Conservation (phyloP, 1,284 basidiomycete genomes). For the Vanrija sp. region DNA sequence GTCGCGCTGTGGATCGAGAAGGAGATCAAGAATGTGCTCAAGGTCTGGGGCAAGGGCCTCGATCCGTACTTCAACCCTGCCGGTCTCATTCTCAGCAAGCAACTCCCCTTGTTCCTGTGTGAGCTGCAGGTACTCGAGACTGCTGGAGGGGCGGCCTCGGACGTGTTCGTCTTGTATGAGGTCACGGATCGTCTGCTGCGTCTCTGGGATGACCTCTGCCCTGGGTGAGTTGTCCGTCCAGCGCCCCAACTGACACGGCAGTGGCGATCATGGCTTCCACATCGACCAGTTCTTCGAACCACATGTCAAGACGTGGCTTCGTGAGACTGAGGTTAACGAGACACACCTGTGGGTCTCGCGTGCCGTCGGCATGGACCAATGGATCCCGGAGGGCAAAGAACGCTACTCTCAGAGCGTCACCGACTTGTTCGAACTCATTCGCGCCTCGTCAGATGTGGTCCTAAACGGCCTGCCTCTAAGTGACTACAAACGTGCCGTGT, state of each 20-base stretch:
- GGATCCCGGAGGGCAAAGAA: constrained; percentile 45
- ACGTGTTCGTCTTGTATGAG: constrained; percentile 46
- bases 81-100: constrained; percentile 39
- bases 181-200: constrained; percentile 34
- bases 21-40: constrained; percentile 34
- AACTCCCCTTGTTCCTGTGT: constrained; percentile 47
- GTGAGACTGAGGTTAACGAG: constrained; percentile 41
- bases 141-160: constrained; percentile 29
- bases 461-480: constrained; percentile 41
- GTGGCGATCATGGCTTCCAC: constrained; percentile 40
- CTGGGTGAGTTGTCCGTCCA: constrained; percentile 16
- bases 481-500: constrained; percentile 46
- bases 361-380: constrained; percentile 47
- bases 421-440: constrained; percentile 48
- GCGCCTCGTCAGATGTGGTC: constrained; percentile 36
- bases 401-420: constrained; percentile 45
- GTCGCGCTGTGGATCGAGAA: constrained; percentile 44
- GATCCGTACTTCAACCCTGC: constrained; percentile 39
- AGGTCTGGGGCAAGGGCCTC: constrained; percentile 31
- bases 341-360: constrained; percentile 47
- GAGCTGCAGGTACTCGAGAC: constrained; percentile 44
- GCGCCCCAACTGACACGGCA: constrained; percentile 7
- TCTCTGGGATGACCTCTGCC: constrained; percentile 43
- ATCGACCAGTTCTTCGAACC: constrained; percentile 49
- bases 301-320: constrained; percentile 46